Evolutionary conservation across 345 rosid species (phyloP).

Genomic region (Hevea brasiliensis): DNA sequence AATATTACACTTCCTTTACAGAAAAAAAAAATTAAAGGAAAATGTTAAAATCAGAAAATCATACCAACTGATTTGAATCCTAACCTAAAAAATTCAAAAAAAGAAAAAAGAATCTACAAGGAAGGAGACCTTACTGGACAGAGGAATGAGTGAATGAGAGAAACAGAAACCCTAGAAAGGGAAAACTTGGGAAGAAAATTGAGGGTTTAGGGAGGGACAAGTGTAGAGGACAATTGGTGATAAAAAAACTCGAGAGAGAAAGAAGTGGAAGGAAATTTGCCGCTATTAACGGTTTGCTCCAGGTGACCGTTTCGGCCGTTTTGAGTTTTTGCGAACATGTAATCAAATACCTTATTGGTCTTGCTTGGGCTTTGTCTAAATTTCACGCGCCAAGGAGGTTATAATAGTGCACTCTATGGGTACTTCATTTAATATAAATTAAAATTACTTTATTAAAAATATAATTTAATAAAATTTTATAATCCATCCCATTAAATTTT

Average conservation of each 20-base stretch:
- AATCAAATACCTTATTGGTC: neutral
- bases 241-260: conserved; percentile 7
- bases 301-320: conserved; percentile 9
- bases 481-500: too few relatives aligned
- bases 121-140: neutral
- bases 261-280: conserved; percentile 38
- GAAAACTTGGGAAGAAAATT: neutral
- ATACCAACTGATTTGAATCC: neutral
- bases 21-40: neutral
- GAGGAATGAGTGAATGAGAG: neutral
- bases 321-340: neutral
- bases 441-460: too few relatives aligned
- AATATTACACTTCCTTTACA: neutral
- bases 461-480: too few relatives aligned
- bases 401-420: too few relatives aligned
- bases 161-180: neutral
- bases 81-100: neutral
- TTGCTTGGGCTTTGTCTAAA: too few relatives aligned
- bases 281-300: conserved; percentile 29
- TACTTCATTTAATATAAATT: too few relatives aligned
- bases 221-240: conserved; percentile 11
- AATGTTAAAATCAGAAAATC: neutral
- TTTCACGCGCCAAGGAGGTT: neutral
- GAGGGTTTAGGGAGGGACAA: neutral
- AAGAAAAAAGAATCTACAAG: neutral